A percentile compares a stretch with the other conserved stretches of the same genome.
These are phyloP conservation scores for Bassia scoparia DNA, from an alignment of 148 eudicot genomes.

Conservation along the genomic window DNA sequence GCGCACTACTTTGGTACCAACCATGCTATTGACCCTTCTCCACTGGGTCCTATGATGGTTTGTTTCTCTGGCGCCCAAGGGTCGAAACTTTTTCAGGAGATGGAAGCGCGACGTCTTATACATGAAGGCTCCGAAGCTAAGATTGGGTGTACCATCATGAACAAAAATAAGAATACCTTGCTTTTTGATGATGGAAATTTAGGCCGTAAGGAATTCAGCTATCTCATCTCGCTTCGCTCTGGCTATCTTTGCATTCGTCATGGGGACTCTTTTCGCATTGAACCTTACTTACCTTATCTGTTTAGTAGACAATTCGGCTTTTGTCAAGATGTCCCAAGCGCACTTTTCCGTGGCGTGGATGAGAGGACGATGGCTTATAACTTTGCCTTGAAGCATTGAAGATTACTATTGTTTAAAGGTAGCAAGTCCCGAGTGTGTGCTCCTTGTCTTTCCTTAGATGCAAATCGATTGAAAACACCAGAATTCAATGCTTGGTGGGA, in stretches of 20 bases:
- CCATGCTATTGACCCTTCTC: no score
- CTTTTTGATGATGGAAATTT: background rate
- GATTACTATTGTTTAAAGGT: background rate
- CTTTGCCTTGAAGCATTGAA: background rate
- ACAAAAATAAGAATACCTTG: background rate
- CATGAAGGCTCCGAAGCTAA: background rate
- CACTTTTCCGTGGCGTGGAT: no score
- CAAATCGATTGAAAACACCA: background rate
- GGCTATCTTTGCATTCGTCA: background rate
- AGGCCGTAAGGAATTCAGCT: background rate
- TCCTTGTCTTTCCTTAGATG: no score
- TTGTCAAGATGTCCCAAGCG: no score
- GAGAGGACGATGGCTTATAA: background rate
- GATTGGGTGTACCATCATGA: background rate
- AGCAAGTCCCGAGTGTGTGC: background rate
- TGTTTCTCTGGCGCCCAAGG: background rate
- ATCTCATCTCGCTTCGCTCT: background rate
- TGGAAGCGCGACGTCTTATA: background rate
- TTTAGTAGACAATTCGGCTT: background rate
- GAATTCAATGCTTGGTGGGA: background rate
- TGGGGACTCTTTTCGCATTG: no score
- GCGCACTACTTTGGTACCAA: no score
- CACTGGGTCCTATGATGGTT: no score
- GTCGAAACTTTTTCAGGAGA: background rate
- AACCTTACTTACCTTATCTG: background rate